Percentiles rank a stretch among this genome's conserved stretches.
Evolutionary conservation across 2,329 filamentous ascomycete species (phyloP).

Genomic region (Hyphodiscus sp.): DNA sequence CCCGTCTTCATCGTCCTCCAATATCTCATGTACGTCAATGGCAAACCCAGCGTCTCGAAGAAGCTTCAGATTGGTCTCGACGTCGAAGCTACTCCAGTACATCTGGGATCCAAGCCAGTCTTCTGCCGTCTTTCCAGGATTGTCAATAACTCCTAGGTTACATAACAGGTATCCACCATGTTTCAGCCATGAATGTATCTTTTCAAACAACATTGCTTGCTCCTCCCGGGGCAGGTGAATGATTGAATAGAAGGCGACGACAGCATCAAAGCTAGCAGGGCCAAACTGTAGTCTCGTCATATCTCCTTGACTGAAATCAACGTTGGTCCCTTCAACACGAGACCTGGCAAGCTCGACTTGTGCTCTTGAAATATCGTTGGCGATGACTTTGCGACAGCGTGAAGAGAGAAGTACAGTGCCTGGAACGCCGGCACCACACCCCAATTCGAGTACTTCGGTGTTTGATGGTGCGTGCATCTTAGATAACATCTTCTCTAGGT

Average conservation of each 20-base stretch:
- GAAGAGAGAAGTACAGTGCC: conserved; percentile 20
- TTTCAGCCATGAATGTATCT: conserved; percentile 35
- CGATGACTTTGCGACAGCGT: conserved; percentile 14
- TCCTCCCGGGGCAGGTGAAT: conserved; percentile 38
- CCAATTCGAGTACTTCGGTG: conserved; percentile 32
- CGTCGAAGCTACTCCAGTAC: conserved; percentile 10
- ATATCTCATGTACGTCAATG: background rate
- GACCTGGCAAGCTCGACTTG: conserved; percentile 33
- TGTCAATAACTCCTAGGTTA: conserved; percentile 26
- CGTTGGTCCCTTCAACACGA: background rate
- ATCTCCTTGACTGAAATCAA: conserved; percentile 28
- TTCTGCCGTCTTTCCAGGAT: background rate
- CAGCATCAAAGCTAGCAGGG: conserved; percentile 31
- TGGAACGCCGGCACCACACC: conserved; percentile 35
- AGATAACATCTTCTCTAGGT: conserved; percentile 28
- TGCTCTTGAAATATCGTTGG: conserved; percentile 36
- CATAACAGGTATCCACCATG: conserved; percentile 35
- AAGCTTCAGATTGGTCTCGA: conserved; percentile 1
- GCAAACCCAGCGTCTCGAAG: conserved; percentile 4
- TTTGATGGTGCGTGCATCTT: conserved; percentile 6
- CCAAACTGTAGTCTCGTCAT: conserved; percentile 36
- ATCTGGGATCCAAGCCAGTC: conserved; percentile 1
- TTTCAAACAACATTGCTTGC: conserved; percentile 32
- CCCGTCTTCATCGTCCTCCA: conserved; percentile 7
- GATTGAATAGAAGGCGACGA: conserved; percentile 38